Evolutionary conservation across 106 monocot species (phyloP).

Genomic region (Gastrodia elata): DNA sequence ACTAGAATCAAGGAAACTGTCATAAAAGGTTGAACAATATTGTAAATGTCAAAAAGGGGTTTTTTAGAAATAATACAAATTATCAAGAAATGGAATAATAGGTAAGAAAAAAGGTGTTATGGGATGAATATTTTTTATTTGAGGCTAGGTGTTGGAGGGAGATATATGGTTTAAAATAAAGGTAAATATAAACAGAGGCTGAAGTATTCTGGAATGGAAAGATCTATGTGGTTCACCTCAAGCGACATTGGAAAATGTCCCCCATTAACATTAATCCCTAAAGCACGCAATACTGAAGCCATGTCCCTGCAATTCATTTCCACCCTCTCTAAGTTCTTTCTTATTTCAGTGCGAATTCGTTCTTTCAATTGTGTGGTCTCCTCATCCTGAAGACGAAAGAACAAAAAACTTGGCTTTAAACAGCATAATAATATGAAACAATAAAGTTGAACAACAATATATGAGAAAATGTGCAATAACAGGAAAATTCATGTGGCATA

Average conservation of each 20-base stretch:
- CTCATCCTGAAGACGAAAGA: conserved; percentile 40
- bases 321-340: conserved; percentile 51
- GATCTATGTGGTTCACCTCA: conserved; percentile 31
- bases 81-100: not conserved
- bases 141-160: too few species aligned
- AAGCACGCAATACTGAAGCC: conserved; percentile 65
- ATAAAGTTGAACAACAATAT: not conserved
- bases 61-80: not conserved
- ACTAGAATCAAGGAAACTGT: not conserved
- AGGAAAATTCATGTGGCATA: not conserved
- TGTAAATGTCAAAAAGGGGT: not conserved
- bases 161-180: too few species aligned
- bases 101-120: too few species aligned
- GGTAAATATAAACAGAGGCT: too few species aligned
- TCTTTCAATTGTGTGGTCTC: conserved; percentile 80
- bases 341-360: conserved; percentile 39
- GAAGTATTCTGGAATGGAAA: not conserved
- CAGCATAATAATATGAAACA: not conserved
- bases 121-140: too few species aligned
- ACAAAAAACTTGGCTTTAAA: not conserved
- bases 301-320: conserved; percentile 61
- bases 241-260: conserved; percentile 31
- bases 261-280: conserved; percentile 63
- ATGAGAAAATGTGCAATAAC: not conserved
- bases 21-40: not conserved